A percentile compares a stretch with the other conserved stretches of the same genome.
phyloP scores from a whole-genome alignment of 2,329 filamentous ascomycete species.

The Alternaria sp. region DNA sequence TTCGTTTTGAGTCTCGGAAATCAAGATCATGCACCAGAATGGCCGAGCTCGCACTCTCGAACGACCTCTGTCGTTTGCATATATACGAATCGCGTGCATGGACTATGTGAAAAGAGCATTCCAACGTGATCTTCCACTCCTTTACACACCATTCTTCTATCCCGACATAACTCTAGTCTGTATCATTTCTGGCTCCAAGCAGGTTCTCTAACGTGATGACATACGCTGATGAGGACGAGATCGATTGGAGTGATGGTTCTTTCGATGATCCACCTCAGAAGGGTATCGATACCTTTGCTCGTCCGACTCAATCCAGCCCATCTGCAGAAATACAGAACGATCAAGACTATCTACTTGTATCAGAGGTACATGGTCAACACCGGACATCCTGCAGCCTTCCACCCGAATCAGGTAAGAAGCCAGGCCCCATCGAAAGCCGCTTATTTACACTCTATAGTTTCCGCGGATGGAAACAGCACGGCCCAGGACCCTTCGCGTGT shows the following conservation, averaged over 20 bases:
- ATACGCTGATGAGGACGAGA: slow-evolving; percentile 30
- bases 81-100: background rate
- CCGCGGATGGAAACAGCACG: background rate
- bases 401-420: slow-evolving; percentile 18
- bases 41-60: background rate
- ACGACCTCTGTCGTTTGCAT: background rate
- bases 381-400: slow-evolving; percentile 8
- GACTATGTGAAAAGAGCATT: background rate
- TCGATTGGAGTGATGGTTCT: slow-evolving; percentile 39
- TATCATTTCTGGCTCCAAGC: background rate
- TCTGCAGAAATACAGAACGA: background rate
- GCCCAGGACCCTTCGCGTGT: slow-evolving; percentile 6
- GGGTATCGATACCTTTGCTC: background rate
- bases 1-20: background rate
- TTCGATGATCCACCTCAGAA: slow-evolving; percentile 2
- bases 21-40: background rate
- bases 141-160: background rate
- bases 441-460: background rate
- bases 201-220: slow-evolving; percentile 13
- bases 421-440: background rate
- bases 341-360: background rate
- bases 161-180: background rate
- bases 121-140: background rate
- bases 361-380: slow-evolving; percentile 1
- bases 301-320: background rate